Base-by-base conservation (phyloP, 148 eudicot species). In the Spergularia marina region DNA sequence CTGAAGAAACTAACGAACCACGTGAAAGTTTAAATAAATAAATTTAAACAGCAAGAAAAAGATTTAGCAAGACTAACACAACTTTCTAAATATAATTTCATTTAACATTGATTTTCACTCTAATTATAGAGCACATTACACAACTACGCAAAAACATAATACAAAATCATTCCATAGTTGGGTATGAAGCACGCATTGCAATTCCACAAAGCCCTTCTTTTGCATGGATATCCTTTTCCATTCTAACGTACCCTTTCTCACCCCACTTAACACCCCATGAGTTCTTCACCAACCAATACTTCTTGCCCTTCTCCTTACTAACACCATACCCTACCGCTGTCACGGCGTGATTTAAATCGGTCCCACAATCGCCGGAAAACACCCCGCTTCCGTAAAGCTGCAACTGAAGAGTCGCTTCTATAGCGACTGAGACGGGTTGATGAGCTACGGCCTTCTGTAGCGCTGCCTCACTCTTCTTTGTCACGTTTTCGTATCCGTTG, bases 221-320 rank as follows among this genome's bases (percentile, higher is more conserved):
- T 14, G 54, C 52, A 0, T 39, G 13, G 0, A 75, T 51, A 16
- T 63, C 71, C 12, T 71, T 63, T 5, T 41, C 41, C 78, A 80
- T 44, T n/a, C 82, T 70, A 41, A 80, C 60, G 71, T 80, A 80
- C 16, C 82, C 82, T 17, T 62, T 68, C 75, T 80, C 82, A 4
- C 82, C 82, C 82, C 82, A 80, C 10, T 18, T n/a, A 4, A 61
- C 6, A 11, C 82, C 82, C 82, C 79, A 80, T 30, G 82, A 80
- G 71, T 80, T 80, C 64, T 63, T 75, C n/a, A 70, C 82, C 10
- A 70, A 23, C 82, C 82, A 80, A 25, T 74, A 74, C 52, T 74
- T 68, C 9, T 41, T 60, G 17, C 82, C 82, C 36, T 30, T 30
- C 4, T 68, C 63, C 5, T 7, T 21, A 0, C 71, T 54, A 13